Percentiles rank a stretch among this genome's conserved stretches.
phyloP scores from a whole-genome alignment of 129 eudicot species.

The Calendula officinalis region DNA sequence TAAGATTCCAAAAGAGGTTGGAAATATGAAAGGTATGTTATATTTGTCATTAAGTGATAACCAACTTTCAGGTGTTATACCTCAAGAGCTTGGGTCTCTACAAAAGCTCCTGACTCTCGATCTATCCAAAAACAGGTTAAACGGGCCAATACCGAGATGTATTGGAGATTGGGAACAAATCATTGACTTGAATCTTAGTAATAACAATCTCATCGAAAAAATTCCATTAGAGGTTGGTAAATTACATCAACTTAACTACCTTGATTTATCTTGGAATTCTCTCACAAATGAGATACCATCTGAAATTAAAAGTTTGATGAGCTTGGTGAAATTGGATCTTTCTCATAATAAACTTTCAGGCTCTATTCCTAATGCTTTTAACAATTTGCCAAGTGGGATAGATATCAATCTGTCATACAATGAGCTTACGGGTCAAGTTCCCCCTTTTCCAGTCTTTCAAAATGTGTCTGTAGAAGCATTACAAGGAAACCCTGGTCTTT shows the following conservation, averaged over 20 bases:
- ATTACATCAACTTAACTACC: constrained; percentile 9
- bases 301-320: constrained; percentile 12
- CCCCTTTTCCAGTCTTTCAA: constrained; percentile 10
- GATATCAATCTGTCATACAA: constrained; percentile 21
- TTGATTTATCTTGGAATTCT: constrained; percentile 34
- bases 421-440: constrained; percentile 24
- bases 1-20: constrained; percentile 33
- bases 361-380: constrained; percentile 29
- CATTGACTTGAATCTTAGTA: constrained; percentile 31
- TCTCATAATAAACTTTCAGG: constrained; percentile 35
- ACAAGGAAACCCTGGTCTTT: constrained; percentile 18
- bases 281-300: constrained; percentile 37
- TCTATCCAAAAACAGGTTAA: constrained; percentile 33
- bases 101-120: constrained; percentile 26
- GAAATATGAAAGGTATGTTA: constrained; percentile 26
- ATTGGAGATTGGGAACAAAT: constrained; percentile 22
- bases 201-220: constrained; percentile 13
- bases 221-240: constrained; percentile 23
- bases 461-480: constrained; percentile 10
- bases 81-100: constrained; percentile 35
- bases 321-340: constrained; percentile 22
- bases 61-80: constrained; percentile 39
- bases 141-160: constrained; percentile 30
- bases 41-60: constrained; percentile 27
- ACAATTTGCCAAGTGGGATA: constrained; percentile 7